Base-by-base conservation (phyloP, 2,329 filamentous ascomycete species). In the Ophiostoma pallidulum region DNA sequence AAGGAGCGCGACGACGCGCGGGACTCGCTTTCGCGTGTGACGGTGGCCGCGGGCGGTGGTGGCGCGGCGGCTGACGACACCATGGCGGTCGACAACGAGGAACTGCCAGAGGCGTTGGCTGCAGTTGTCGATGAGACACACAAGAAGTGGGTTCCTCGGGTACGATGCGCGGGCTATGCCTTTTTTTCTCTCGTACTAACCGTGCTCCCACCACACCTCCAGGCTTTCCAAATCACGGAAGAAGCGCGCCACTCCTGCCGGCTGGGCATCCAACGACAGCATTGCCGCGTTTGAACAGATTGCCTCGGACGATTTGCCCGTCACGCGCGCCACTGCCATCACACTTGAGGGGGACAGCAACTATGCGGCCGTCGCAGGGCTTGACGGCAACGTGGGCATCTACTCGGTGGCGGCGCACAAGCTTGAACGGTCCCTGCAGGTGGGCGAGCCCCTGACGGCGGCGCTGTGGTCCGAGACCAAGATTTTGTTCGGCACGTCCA, bases 1-100 rank as follows among this genome's bases (percentile, higher is more conserved):
- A 84, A 79, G 62, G 92, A 98, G 72, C 74, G 92, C 53, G 90
- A 98, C 59, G 90, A 97, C 65, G 90, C 92, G 39, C 77, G 91
- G 55, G 85, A 92, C 66, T 87, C 92, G 13, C 70, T 98, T 44
- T 88, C 88, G 31, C 88, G 86, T 62, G 77, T 97, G 13, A 86
- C 86, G 2, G 80, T 96, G 22, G 69, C 68, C 39, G 68, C 68
- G 48, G 65, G 64, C 53, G 65, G 66, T 48, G 66, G 68, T 3
- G 82, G n/a, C 10, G 18, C 57, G 86, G 82, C 14, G 8, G 46
- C n/a, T 10, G 48, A 32, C 24, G 92, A 97, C 63, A 83, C 84
- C 16, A 98, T 98, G 92, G 86, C 92, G 56, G 82, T 98, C 16
- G 92, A 98, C 62, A 80, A 76, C 46, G 80, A 89, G 57, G 79